Percentiles rank a stretch among this genome's conserved stretches.
Evolutionary conservation across 2,329 filamentous ascomycete species (phyloP).

Genomic region (Curvularia hawaiiensis): DNA sequence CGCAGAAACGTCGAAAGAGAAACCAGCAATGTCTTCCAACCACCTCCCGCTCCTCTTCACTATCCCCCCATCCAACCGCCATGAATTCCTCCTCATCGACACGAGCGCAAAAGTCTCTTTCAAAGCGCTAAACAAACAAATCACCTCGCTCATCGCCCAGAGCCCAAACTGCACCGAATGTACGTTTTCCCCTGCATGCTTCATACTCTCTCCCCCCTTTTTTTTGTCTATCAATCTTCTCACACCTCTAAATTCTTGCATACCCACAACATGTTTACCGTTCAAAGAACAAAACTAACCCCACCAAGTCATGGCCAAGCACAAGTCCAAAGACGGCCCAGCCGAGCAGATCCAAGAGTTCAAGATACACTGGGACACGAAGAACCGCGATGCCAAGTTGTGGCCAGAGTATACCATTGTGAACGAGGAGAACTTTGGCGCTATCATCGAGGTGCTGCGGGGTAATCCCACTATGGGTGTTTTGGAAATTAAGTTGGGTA

Average conservation of each 20-base stretch:
- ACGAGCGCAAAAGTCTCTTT: constrained; percentile 25
- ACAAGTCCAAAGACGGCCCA: constrained; percentile 30
- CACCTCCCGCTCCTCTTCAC: constrained; percentile 42
- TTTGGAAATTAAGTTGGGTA: constrained; percentile 41
- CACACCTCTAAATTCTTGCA: background rate
- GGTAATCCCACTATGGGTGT: constrained; percentile 34
- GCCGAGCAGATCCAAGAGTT: constrained; percentile 39
- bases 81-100: constrained; percentile 41
- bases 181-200: constrained; percentile 6
- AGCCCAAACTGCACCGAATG: constrained; percentile 42
- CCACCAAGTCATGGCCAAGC: constrained; percentile 36
- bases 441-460: constrained; percentile 38
- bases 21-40: constrained; percentile 4
- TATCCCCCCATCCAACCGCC: constrained; percentile 38
- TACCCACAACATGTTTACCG: background rate
- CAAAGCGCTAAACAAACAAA: constrained; percentile 41
- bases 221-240: too few species aligned
- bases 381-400: constrained; percentile 35
- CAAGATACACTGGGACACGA: constrained; percentile 39
- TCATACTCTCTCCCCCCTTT: background rate
- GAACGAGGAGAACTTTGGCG: constrained; percentile 39
- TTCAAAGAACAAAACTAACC: background rate
- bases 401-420: constrained; percentile 45
- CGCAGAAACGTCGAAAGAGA: background rate
- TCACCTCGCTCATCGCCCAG: constrained; percentile 28